Conservation (phyloP, 352 stramenopile genomes). For the Peronospora belbahrii region DNA sequence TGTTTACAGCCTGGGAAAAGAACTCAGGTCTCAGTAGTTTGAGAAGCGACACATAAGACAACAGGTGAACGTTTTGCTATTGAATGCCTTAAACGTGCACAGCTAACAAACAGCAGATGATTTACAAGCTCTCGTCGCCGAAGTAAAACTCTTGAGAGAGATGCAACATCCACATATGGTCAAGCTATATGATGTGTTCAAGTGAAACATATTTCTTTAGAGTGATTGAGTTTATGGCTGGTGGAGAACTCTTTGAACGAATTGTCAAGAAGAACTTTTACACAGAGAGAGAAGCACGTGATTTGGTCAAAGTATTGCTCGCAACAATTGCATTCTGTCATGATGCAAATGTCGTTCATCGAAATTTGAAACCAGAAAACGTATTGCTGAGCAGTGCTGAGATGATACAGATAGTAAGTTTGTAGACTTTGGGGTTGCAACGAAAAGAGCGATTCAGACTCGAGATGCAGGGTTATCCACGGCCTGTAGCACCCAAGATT, state of each 20-base stretch:
- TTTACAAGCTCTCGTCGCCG: conserved; percentile 66
- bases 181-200: conserved; percentile 85
- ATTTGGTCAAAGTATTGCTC: conserved; percentile 73
- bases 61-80: conserved; percentile 54
- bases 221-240: conserved; percentile 93
- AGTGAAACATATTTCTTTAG: conserved; percentile 93
- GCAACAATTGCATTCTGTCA: conserved; percentile 84
- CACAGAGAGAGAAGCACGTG: conserved; percentile 65
- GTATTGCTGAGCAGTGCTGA: conserved; percentile 78
- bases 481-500: conserved; percentile 72
- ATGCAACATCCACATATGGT: conserved; percentile 88
- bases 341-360: conserved; percentile 83
- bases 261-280: conserved; percentile 88
- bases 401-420: conserved; percentile 81
- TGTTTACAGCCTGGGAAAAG: conserved; percentile 59
- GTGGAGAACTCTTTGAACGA: conserved; percentile 78
- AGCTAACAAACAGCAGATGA: conserved; percentile 58
- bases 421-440: conserved; percentile 79
- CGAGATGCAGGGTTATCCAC: conserved; percentile 41
- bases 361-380: conserved; percentile 96
- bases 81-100: conserved; percentile 85
- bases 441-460: conserved; percentile 51
- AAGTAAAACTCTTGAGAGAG: conserved; percentile 69
- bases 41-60: conserved; percentile 40
- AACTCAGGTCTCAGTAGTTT: conserved; percentile 70